Evolutionary conservation across 1,284 basidiomycete species (phyloP), one percentile per base, ranked within the genome.

Genomic region (Neotropicomus parvogracilis): DNA sequence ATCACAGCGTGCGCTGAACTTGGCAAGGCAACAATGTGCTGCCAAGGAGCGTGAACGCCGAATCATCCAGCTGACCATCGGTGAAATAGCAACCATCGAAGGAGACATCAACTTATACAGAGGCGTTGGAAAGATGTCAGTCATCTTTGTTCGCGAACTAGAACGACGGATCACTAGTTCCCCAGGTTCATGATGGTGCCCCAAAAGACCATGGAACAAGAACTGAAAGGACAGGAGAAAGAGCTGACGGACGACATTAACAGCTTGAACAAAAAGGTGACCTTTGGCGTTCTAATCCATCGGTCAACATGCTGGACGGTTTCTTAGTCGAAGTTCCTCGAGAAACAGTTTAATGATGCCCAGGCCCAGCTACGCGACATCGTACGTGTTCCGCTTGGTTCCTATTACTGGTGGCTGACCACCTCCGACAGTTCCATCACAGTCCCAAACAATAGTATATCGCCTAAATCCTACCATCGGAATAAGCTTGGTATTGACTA

Each of bases 81-180:
- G 83, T 57, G 88, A 91, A 65, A 81, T 90, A 52, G 73, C 73
- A 35, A 70, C 73, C 19, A 75, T 90, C 40, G 73, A 80, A 53
- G 75, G 78, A 19, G 77, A 85, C 53, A 83, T 88, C 6, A 89
- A 85, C 59, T 70, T 94, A 59, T 95, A 92, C 71, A 90, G 88
- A 59, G 91, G 91, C 39, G 88, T 95, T 42, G 92, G 92, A 35
- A 95, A 95, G 71, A 93, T 93, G 92, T 93, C 55, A 55, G 82
- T 71, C 17, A 17, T 35, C 46, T 28, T 34, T 41, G 14, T 24
- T 33, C 28, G 31, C 39, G 36, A 35, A 11, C n/a, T 27, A 17
- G 28, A 21, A 34, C 9, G 36, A 44, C 40, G 44, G 39, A 21
- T 55, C 49, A 50, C 32, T 17, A 29, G 29, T 17, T 36, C 33